Percentiles rank a stretch among this genome's conserved stretches.
These are phyloP conservation scores for Bassia scoparia DNA, from an alignment of 148 eudicot genomes.

Conservation along the genomic window DNA sequence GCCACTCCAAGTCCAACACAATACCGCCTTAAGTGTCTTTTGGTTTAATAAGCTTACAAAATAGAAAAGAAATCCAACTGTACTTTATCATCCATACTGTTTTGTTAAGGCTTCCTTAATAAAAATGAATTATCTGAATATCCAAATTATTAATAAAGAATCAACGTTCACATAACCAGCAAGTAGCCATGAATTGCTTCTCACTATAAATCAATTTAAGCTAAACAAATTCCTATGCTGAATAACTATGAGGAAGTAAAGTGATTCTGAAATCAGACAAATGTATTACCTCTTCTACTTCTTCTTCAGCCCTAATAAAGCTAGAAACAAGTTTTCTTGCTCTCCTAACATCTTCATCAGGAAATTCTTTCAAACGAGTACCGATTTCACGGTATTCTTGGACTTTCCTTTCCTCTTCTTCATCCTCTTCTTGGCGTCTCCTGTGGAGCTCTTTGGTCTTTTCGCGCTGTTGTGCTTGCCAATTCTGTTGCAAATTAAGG, in stretches of 20 bases:
- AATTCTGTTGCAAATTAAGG: constrained; percentile 46
- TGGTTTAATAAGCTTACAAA: not conserved
- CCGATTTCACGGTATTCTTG: constrained; percentile 86
- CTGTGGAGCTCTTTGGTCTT: constrained; percentile 72
- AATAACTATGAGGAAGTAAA: not conserved
- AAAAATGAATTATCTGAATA: not conserved
- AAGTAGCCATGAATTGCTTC: not conserved
- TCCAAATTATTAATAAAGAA: not conserved
- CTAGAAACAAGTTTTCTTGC: constrained; percentile 78
- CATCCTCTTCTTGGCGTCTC: constrained; percentile 71
- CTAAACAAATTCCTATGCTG: constrained; percentile 1
- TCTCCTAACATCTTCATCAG: constrained; percentile 68
- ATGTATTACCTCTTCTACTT: constrained; percentile 82
- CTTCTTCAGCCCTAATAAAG: constrained; percentile 88
- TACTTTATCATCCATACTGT: not conserved
- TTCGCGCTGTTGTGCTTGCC: constrained; percentile 87
- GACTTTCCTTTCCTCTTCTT: constrained; percentile 84
- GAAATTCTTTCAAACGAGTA: constrained; percentile 58
- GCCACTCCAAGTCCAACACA: not conserved
- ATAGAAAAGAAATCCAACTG: not conserved
- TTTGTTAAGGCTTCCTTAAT: not conserved
- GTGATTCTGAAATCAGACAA: not conserved
- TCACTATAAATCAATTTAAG: not conserved
- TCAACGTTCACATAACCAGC: not conserved
- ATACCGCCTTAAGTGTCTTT: not conserved